Evolutionary conservation across 225 moss, liverwort and hornwort genomes (phyloP), one percentile per base, ranked within the genome.

Genomic region (Neckera pumila): DNA sequence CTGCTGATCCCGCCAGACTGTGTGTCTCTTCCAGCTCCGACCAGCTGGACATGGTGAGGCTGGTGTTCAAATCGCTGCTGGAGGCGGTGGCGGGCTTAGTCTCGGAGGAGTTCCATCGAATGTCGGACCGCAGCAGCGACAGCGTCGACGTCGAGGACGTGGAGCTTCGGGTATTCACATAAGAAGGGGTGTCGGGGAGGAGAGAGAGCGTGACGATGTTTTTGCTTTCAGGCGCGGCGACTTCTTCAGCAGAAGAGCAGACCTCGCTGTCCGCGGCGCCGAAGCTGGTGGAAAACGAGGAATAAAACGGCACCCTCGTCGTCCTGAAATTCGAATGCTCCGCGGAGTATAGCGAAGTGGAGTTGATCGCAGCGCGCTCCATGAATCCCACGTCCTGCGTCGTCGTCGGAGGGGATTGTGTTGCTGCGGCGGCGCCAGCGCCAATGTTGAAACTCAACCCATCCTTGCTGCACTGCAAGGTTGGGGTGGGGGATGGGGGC

Each of bases 201-300:
- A 98, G 94, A 34, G 95, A 93, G 12, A 98, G 88, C 20, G 98
- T 98, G 16, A 98, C 98, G 5, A 97, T 88, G 45, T 94, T 91
- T 71, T 89, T 90, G 75, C 93, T 94, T 31, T 93, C 93, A 2
- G 91, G 82, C 28, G 92, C 93, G 51, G 80, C 71, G 43, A 80
- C 72, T 12, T 92, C 94, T 43, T 88, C 91, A 5, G 85, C 85
- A 14, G 85, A 85, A 36, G 96, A 97, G 64, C 94, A 93, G 12
- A 95, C 95, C 73, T 97, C 97, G 34, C 97, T 95, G 47, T 95
- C 94, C 65, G 84, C 92, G 19, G 88, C 93, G 23, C 92, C 93
- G 66, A 92, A 91, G 86, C 95, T 95, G 45, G 81, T 88, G 62
- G 93, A 93, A 57, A 88, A 78, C 14, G 88, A 88, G 10, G 88